A percentile compares a stretch with the other conserved stretches of the same genome.
Evolutionary conservation across 805 yeast species (phyloP).

Genomic region (Saturnispora galanensis): DNA sequence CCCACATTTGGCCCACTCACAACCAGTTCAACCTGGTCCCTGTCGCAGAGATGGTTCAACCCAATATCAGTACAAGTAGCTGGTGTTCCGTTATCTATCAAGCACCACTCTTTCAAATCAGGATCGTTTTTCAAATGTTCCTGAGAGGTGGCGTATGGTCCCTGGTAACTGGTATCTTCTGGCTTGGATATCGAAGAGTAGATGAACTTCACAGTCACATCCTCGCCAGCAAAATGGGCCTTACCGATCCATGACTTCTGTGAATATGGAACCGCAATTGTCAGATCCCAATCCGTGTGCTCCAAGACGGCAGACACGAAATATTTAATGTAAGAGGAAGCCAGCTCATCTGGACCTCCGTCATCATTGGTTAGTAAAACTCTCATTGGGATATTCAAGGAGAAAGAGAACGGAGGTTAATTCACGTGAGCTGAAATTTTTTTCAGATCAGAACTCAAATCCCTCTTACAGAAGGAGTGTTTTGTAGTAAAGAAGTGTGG

Average conservation of each 20-base stretch:
- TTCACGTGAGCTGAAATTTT: no score
- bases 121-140: constrained; percentile 28
- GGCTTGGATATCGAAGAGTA: constrained; percentile 41
- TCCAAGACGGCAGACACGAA: constrained; percentile 59
- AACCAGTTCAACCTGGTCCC: constrained; percentile 69
- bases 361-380: constrained; percentile 77
- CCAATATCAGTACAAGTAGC: constrained; percentile 95
- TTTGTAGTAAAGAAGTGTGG: no score
- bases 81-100: constrained; percentile 81
- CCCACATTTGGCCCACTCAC: constrained; percentile 96
- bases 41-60: constrained; percentile 50
- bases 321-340: constrained; percentile 79
- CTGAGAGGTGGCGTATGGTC: constrained; percentile 55
- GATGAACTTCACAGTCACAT: constrained; percentile 51
- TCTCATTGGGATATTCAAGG: constrained; percentile 11
- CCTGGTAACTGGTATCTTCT: constrained; percentile 47
- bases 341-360: constrained; percentile 75
- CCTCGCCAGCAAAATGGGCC: constrained; percentile 83
- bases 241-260: constrained; percentile 95
- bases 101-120: constrained; percentile 65
- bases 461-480: no score
- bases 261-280: constrained; percentile 79
- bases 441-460: no score
- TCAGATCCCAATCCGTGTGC: constrained; percentile 73
- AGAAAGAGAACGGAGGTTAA: no score